These are phyloP conservation scores for Clathrus columnatus DNA, from an alignment of 768 basidiomycete species.

Conservation along the genomic window DNA sequence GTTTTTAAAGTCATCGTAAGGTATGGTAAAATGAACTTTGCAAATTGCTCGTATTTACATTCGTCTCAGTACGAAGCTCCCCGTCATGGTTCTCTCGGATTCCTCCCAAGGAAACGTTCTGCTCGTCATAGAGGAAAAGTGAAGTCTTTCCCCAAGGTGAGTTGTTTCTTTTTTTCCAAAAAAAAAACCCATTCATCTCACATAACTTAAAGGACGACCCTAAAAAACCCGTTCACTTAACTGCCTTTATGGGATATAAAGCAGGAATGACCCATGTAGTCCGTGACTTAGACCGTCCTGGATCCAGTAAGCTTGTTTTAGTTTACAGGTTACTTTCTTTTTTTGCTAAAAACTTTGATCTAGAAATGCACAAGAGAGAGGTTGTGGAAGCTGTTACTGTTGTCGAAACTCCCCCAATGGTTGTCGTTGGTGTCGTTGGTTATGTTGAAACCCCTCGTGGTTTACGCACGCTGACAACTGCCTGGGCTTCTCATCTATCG, in stretches of 20 bases:
- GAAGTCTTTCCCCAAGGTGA: conserved; percentile 97
- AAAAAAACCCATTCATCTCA: conserved; percentile 1
- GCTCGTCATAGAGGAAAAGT: conserved; percentile 98
- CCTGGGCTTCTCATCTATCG: conserved; percentile 96
- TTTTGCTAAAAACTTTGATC: background rate
- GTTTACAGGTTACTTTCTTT: background rate
- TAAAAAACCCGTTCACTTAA: conserved; percentile 98
- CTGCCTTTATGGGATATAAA: conserved; percentile 98
- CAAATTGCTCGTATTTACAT: conserved; percentile 20
- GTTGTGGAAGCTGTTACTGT: conserved; percentile 96
- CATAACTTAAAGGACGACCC: conserved; percentile 94
- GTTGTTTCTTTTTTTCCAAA: conserved; percentile 18
- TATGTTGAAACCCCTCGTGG: conserved; percentile 99
- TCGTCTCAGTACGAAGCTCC: conserved; percentile 85
- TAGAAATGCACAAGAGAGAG: conserved; percentile 99
- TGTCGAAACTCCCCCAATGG: conserved; percentile 94
- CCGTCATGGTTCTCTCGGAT: conserved; percentile 95
- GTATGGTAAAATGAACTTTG: conserved; percentile 29
- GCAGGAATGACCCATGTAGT: conserved; percentile 99
- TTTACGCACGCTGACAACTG: conserved; percentile 96
- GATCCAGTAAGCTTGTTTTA: conserved; percentile 74
- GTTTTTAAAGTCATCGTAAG: conserved; percentile 70
- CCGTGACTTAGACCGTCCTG: conserved; percentile 97
- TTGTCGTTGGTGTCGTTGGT: conserved; percentile 95
- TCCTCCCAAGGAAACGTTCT: conserved; percentile 92